Base-by-base conservation (phyloP, 371 early-diverging fungal species). In the Circinella minor region DNA sequence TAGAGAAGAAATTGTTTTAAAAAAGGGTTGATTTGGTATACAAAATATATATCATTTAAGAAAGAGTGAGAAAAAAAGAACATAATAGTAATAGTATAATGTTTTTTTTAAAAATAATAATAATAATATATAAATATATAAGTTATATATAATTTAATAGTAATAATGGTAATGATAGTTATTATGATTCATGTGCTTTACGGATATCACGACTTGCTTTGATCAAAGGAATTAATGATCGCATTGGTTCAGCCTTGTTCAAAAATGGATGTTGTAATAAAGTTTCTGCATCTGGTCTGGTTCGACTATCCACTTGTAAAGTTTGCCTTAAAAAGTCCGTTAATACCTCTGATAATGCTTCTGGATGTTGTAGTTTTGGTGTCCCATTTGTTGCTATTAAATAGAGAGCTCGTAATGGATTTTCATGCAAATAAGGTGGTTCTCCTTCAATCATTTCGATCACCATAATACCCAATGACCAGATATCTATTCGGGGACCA, bases 381-480 rank as follows among this genome's bases (percentile, higher is more conserved):
- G 98, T 97, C 18, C 98, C 98, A 71, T 96, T 98, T 39, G 97
- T 98, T 5, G 97, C 97, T 80, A 98, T 98, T 71, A 98, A 78
- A 75, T 96, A 97, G 17, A 98, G 86, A 15, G 98, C 98, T 70
- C 94, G 86, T 27, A 96, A 83, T 39, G 96, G 95, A 69, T 95
- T 93, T 72, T 96, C 96, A 68, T 96, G 92, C 63, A 98, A 81
- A 74, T 98, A 99, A n/a, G 99, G 99, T n/a, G 97, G 97, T 71
- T 96, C 96, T 5, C 95, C 94, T 77, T 95, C 93, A 43, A 95
- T 79, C 93, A 96, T 92, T 81, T 98, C 97, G 71, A 97, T 96
- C 6, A 94, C 89, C 90, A 98, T 95, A 73, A 99, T 98, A 4
- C 98, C 99, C 8, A 98, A 81, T 3, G 95, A 94, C 99, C 99